Evolutionary conservation across 768 basidiomycete genomes (phyloP).

Genomic region (Tylopilus plumbeoviolaceoides): DNA sequence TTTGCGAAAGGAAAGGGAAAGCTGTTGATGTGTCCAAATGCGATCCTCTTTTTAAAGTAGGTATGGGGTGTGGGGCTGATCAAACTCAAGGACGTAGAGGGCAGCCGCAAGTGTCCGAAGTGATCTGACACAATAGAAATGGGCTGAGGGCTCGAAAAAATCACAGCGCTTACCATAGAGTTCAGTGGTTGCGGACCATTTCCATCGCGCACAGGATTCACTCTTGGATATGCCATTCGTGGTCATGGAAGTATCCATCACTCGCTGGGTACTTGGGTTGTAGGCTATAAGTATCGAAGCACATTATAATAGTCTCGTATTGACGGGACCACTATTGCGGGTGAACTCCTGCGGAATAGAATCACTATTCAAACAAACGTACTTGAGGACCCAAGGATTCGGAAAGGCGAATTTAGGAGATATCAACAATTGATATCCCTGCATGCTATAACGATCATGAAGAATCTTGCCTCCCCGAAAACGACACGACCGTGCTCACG

Average conservation of each 20-base stretch:
- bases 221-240: neutral
- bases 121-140: neutral
- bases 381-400: no score
- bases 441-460: no score
- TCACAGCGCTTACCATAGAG: neutral
- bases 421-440: no score
- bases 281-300: no score
- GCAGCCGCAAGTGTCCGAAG: neutral
- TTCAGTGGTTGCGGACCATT: neutral
- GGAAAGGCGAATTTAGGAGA: no score
- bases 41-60: neutral
- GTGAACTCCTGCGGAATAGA: no score
- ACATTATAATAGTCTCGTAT: no score
- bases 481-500: no score
- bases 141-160: neutral
- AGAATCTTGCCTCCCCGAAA: no score
- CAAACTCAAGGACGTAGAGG: neutral
- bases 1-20: neutral
- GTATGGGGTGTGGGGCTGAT: neutral
- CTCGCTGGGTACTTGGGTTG: no score
- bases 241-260: neutral
- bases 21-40: neutral
- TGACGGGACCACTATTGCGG: no score
- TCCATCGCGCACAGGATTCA: neutral
- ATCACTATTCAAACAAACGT: no score